Conservation (phyloP, 768 basidiomycete genomes). For the Boletus reticulatus region DNA sequence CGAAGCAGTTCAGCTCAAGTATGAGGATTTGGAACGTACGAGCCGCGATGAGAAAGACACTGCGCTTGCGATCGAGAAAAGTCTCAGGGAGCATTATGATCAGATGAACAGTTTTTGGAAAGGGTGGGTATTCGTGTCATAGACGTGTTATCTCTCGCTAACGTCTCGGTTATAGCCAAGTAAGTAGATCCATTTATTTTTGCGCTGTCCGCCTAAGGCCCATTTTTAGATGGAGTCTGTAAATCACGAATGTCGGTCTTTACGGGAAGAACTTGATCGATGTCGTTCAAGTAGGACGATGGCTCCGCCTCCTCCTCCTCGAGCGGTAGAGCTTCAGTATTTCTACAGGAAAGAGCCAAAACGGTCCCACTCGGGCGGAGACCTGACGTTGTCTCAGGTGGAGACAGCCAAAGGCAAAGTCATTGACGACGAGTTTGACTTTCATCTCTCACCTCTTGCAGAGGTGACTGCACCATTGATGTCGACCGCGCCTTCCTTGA, state of each 20-base stretch:
- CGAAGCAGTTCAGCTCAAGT: constrained; percentile 39
- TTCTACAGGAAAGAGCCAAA: constrained; percentile 23
- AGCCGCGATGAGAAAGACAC: constrained; percentile 51
- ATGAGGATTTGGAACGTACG: constrained; percentile 39
- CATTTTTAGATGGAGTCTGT: constrained; percentile 21
- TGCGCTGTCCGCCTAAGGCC: constrained; percentile 5
- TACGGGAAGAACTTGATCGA: constrained; percentile 29
- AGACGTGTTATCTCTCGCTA: constrained; percentile 14
- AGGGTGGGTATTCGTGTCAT: constrained; percentile 26
- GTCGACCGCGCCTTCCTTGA: constrained; percentile 29
- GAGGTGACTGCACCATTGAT: constrained; percentile 25
- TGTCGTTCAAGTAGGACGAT: constrained; percentile 12
- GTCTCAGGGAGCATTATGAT: constrained; percentile 51
- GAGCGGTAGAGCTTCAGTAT: constrained; percentile 22
- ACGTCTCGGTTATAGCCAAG: constrained; percentile 32
- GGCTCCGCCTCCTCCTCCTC: constrained; percentile 10
- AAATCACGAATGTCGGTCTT: constrained; percentile 24
- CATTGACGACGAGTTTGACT: constrained; percentile 26
- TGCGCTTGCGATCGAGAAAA: constrained; percentile 49
- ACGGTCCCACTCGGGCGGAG: constrained; percentile 17
- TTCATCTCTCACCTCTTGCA: constrained; percentile 32
- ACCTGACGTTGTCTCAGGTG: constrained; percentile 8
- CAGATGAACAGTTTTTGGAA: constrained; percentile 44
- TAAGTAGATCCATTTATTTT: constrained; percentile 22
- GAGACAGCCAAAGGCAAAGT: constrained; percentile 22